Evolutionary conservation across 805 yeast species (phyloP).

Genomic region (Wickerhamomyces rabaulensis): DNA sequence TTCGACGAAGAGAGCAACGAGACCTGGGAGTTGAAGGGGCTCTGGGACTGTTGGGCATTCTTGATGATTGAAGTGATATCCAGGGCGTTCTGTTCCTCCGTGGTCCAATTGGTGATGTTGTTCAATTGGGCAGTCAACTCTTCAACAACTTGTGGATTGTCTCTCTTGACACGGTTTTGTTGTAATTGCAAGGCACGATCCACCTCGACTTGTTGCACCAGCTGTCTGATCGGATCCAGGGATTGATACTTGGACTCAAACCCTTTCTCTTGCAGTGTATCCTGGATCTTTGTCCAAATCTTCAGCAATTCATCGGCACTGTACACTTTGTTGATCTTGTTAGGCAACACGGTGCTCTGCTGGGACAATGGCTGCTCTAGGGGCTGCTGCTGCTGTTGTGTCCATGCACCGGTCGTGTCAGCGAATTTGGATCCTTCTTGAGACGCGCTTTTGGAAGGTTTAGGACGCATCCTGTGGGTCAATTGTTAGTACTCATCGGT

Average conservation of each 20-base stretch:
- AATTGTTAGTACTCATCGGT: conserved; percentile 9
- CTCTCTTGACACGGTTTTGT: conserved; percentile 1
- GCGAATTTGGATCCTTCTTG: conserved; percentile 3
- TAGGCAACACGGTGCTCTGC: conserved; percentile 23
- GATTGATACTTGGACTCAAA: conserved; percentile 28
- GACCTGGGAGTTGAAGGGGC: conserved; percentile 4
- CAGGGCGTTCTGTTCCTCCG: conserved; percentile 17
- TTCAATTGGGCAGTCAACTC: conserved; percentile 14
- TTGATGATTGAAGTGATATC: conserved; percentile 20
- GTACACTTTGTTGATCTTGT: conserved; percentile 39
- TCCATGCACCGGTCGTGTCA: not conserved
- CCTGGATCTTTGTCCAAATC: conserved; percentile 40
- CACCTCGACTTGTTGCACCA: conserved; percentile 17
- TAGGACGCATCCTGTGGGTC: conserved; percentile 29
- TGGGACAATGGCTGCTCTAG: not conserved
- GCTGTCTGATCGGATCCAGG: conserved; percentile 21
- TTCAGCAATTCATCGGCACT: conserved; percentile 47
- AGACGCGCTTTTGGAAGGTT: conserved; percentile 13
- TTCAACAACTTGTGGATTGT: conserved; percentile 3
- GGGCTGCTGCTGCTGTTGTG: conserved; percentile 1
- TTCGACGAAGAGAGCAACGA: not conserved
- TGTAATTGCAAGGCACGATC: conserved; percentile 15
- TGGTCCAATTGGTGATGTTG: conserved; percentile 19
- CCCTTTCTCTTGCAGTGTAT: conserved; percentile 24
- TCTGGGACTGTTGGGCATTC: conserved; percentile 9